phyloP scores from a whole-genome alignment of 768 basidiomycete genomes.

The Agrocybe praecox region DNA sequence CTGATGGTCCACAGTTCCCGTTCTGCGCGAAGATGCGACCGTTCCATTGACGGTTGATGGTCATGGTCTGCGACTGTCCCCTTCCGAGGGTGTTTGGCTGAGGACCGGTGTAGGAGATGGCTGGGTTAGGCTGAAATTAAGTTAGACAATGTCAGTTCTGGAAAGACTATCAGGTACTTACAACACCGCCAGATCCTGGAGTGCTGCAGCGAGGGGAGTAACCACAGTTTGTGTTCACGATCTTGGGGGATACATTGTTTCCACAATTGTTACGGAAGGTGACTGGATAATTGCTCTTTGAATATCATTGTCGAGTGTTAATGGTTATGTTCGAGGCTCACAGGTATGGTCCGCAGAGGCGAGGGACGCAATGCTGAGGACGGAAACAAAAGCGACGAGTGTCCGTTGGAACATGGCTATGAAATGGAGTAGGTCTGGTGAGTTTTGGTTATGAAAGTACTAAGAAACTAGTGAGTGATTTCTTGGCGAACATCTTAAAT shows the following conservation, averaged over 20 bases:
- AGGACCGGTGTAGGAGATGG: slow-evolving; percentile 32
- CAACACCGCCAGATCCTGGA: slow-evolving; percentile 34
- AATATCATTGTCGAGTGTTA: not conserved
- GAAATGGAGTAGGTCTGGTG: not conserved
- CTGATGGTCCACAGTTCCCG: slow-evolving; percentile 34
- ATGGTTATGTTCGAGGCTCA: not conserved
- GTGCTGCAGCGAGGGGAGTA: slow-evolving; percentile 39
- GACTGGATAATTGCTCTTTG: slow-evolving; percentile 18
- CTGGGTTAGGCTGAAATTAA: slow-evolving; percentile 28
- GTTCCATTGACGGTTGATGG: slow-evolving; percentile 38
- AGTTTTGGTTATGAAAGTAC: too few species aligned
- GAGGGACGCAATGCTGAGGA: slow-evolving; percentile 4
- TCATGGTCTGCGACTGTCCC: slow-evolving; percentile 28
- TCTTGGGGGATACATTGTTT: slow-evolving; percentile 29
- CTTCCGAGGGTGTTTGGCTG: slow-evolving; percentile 30
- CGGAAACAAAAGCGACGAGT: not conserved
- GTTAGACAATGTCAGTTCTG: not conserved
- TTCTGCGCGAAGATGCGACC: slow-evolving; percentile 40
- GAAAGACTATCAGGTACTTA: slow-evolving; percentile 9
- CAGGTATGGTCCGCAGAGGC: slow-evolving; percentile 21
- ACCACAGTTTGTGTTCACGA: slow-evolving; percentile 40
- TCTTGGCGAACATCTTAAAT: too few species aligned
- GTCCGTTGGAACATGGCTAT: slow-evolving; percentile 5
- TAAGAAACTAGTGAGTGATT: too few species aligned
- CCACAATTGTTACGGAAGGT: slow-evolving; percentile 36